Conservation (phyloP, 352 stramenopile genomes). For the Globisporangium takayamanum region DNA sequence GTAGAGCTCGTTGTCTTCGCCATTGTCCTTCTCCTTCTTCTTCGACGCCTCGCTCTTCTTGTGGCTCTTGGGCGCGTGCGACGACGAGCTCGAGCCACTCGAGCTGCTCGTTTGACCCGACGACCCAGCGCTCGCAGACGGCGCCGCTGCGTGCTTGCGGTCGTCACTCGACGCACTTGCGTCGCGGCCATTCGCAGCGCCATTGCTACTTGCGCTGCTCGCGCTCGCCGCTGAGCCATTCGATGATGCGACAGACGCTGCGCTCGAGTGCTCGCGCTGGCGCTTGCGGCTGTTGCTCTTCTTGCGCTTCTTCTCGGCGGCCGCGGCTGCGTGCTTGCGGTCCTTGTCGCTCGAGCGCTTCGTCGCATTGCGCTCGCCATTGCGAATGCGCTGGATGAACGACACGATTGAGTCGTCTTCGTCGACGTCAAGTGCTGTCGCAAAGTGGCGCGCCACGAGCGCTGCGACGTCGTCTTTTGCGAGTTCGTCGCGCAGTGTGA, state of each 20-base stretch:
- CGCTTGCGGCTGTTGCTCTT: slow-evolving; percentile 73
- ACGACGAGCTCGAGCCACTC: slow-evolving; percentile 13
- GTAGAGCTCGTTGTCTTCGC: slow-evolving; percentile 85
- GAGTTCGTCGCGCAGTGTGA: slow-evolving; percentile 51
- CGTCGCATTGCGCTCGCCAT: slow-evolving; percentile 58
- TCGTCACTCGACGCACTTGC: slow-evolving; percentile 11
- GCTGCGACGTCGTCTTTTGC: slow-evolving; percentile 70
- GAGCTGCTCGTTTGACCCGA: slow-evolving; percentile 6
- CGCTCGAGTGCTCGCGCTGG: slow-evolving; percentile 28
- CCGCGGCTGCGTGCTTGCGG: slow-evolving; percentile 24
- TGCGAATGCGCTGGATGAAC: slow-evolving; percentile 81
- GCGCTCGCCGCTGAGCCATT: not conserved
- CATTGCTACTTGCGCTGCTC: slow-evolving; percentile 15
- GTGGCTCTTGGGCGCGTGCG: slow-evolving; percentile 30
- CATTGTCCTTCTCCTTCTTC: slow-evolving; percentile 59
- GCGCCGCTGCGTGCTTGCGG: slow-evolving; percentile 17
- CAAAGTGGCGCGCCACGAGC: slow-evolving; percentile 76
- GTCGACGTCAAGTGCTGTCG: slow-evolving; percentile 71
- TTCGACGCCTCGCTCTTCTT: slow-evolving; percentile 31
- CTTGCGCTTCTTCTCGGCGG: slow-evolving; percentile 54
- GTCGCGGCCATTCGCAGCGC: slow-evolving; percentile 1
- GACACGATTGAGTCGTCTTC: slow-evolving; percentile 84
- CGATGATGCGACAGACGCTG: slow-evolving; percentile 6
- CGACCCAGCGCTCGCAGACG: not conserved
- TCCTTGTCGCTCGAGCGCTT: slow-evolving; percentile 61